These are phyloP conservation scores for Tothia fuscella DNA, from an alignment of 2,329 filamentous ascomycete genomes.

Conservation along the genomic window DNA sequence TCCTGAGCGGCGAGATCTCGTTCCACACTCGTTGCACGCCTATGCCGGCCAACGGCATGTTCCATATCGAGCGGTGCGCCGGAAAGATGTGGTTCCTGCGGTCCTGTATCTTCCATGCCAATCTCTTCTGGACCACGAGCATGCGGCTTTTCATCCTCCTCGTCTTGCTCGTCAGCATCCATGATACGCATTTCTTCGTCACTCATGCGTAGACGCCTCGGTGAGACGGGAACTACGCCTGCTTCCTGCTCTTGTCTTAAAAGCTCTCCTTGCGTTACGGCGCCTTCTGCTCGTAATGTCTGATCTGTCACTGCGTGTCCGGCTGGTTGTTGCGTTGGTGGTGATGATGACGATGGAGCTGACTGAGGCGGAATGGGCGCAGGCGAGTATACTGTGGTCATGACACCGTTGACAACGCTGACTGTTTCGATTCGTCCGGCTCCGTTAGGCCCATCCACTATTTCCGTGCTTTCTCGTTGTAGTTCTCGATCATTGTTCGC, in stretches of 20 bases:
- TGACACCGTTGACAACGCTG: slow-evolving; percentile 60
- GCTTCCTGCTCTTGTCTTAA: slow-evolving; percentile 77
- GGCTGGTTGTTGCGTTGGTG: not conserved
- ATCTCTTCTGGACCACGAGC: slow-evolving; percentile 76
- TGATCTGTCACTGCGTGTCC: slow-evolving; percentile 18
- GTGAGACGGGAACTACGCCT: slow-evolving; percentile 55
- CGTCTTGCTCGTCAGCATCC: slow-evolving; percentile 15
- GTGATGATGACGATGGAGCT: not conserved
- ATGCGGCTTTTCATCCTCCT: slow-evolving; percentile 54
- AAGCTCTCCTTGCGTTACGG: slow-evolving; percentile 72
- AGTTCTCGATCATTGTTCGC: slow-evolving; percentile 41
- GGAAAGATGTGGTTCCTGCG: slow-evolving; percentile 38
- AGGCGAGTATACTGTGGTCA: slow-evolving; percentile 3
- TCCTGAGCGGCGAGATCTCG: not conserved
- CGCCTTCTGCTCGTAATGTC: slow-evolving; percentile 30
- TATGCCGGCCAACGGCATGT: slow-evolving; percentile 25
- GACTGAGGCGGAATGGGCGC: not conserved
- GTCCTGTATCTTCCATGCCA: slow-evolving; percentile 75
- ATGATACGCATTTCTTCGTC: slow-evolving; percentile 8
- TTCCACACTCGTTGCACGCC: slow-evolving; percentile 7
- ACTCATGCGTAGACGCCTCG: slow-evolving; percentile 3
- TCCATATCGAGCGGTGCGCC: slow-evolving; percentile 27
- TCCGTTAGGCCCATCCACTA: slow-evolving; percentile 70
- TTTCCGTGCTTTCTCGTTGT: slow-evolving; percentile 64
- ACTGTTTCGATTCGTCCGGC: slow-evolving; percentile 71